Evolutionary conservation across 371 early-diverging fungal genomes (phyloP), one percentile per base, ranked within the genome.

Genomic region (Synchytrium microbalum): DNA sequence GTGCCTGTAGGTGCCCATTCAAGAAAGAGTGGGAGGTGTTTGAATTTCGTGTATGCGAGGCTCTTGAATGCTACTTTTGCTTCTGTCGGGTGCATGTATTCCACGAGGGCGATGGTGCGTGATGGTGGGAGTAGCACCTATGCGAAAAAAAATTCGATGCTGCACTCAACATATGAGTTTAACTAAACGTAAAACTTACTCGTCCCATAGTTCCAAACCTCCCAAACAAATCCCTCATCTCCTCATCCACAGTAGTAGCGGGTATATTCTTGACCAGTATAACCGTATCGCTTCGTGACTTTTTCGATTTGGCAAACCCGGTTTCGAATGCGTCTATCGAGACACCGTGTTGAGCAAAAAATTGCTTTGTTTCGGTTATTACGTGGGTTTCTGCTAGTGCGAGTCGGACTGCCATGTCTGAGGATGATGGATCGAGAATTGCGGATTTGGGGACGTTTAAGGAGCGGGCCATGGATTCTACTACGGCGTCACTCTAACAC

Each of bases 331-430:
- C 75, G 59, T 88, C 86, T 30, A 95, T 74, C 14, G 76, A 71
- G 60, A 96, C 86, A 24, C 95, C 95, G 58, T 92, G 86, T 65
- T 75, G 38, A 24, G 29, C 89, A 66, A 97, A 83, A 67, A 85
- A 96, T 55, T 84, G 75, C 71, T 95, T 95, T 19, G 96, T 96
- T 69, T 96, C 95, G 71, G 81, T 83, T 59, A 96, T 86, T 58
- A 98, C 86, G 66, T 95, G 89, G 0, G 98, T 96, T 76, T 98
- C 98, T 19, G 98, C 98, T 46, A 96, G 80, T 0, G 98, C 96
- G 58, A 96, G 77, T 28, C 94, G 84, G 1, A 94, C 95, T 25
- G 96, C 94, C 76, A 92, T 82, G 72, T 94, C 93, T 30, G 90
- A 90, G 19, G 89, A 81, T 27, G 85, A 86, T 2, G 91, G 83